Conservation (phyloP, 257 asterid species). For the Solanum chmielewskii region DNA sequence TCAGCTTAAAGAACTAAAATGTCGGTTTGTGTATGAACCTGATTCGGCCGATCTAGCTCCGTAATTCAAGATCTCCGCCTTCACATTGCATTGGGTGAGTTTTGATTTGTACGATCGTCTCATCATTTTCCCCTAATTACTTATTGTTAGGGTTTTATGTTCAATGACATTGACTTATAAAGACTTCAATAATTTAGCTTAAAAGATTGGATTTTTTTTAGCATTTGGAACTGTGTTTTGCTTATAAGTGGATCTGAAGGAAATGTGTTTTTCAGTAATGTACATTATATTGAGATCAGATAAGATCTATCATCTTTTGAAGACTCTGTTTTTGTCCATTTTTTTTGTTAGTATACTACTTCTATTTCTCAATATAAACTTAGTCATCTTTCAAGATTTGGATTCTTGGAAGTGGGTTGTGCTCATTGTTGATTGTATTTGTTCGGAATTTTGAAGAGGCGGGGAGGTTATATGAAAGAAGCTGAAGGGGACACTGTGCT, state of each 20-base stretch:
- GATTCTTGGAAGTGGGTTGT: not conserved
- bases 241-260: slow-evolving; percentile 44
- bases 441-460: not conserved
- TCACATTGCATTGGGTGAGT: slow-evolving; percentile 34
- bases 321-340: not conserved
- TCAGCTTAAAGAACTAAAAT: not conserved
- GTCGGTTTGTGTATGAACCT: slow-evolving; percentile 9
- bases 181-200: not conserved
- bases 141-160: not conserved
- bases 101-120: slow-evolving; percentile 22
- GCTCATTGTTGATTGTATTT: not conserved
- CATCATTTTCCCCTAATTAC: not conserved
- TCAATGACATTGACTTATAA: not conserved
- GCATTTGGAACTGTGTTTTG: slow-evolving; percentile 9
- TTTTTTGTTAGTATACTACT: not conserved
- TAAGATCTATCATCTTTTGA: slow-evolving; percentile 2
- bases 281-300: not conserved
- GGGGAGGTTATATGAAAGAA: slow-evolving; percentile 21
- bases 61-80: slow-evolving; percentile 41
- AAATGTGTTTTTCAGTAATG: not conserved
- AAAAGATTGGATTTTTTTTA: not conserved
- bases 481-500: slow-evolving; percentile 1
- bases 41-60: slow-evolving; percentile 33
- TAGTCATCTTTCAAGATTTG: not conserved
- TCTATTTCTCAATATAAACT: not conserved